Percentiles rank a stretch among this genome's conserved stretches.
These are phyloP conservation scores for Cadophora luteo-olivacea DNA, from an alignment of 2,329 filamentous ascomycete genomes.

Conservation along the genomic window DNA sequence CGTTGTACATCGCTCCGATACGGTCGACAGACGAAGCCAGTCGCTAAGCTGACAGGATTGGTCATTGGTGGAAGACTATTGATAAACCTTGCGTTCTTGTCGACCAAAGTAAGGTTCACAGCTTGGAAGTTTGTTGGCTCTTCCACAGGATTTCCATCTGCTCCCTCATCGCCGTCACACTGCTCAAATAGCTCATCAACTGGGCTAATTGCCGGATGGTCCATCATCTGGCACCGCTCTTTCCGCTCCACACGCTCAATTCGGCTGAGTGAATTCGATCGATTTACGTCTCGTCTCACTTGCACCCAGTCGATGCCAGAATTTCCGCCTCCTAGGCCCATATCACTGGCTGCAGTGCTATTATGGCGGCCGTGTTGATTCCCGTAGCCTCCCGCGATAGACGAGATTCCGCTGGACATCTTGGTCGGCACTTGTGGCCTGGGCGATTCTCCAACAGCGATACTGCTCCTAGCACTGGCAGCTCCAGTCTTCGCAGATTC, in stretches of 20 bases:
- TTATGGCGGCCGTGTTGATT: slow-evolving; percentile 48
- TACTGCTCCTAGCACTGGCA: slow-evolving; percentile 85
- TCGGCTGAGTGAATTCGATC: slow-evolving; percentile 89
- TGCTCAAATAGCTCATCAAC: slow-evolving; percentile 87
- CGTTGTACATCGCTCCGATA: slow-evolving; percentile 94
- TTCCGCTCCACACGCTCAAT: slow-evolving; percentile 85
- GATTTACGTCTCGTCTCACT: slow-evolving; percentile 91
- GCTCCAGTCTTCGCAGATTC: slow-evolving; percentile 94
- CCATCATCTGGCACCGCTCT: slow-evolving; percentile 94
- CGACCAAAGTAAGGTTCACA: slow-evolving; percentile 84
- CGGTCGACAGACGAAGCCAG: slow-evolving; percentile 90
- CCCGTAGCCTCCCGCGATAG: slow-evolving; percentile 57
- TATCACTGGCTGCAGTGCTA: slow-evolving; percentile 67
- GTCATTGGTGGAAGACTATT: slow-evolving; percentile 82
- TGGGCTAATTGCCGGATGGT: slow-evolving; percentile 85
- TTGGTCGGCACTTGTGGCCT: slow-evolving; percentile 44
- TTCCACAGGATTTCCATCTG: slow-evolving; percentile 81
- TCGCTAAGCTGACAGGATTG: slow-evolving; percentile 82
- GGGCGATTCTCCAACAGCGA: slow-evolving; percentile 66
- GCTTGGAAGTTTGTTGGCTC: slow-evolving; percentile 82
- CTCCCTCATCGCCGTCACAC: slow-evolving; percentile 88
- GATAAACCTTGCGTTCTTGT: slow-evolving; percentile 94
- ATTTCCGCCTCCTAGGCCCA: slow-evolving; percentile 63
- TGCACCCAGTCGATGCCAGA: slow-evolving; percentile 89
- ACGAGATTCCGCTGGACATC: slow-evolving; percentile 48